Evolutionary conservation across 2,329 filamentous ascomycete species (phyloP).

Genomic region (Lachnellula hyalina): DNA sequence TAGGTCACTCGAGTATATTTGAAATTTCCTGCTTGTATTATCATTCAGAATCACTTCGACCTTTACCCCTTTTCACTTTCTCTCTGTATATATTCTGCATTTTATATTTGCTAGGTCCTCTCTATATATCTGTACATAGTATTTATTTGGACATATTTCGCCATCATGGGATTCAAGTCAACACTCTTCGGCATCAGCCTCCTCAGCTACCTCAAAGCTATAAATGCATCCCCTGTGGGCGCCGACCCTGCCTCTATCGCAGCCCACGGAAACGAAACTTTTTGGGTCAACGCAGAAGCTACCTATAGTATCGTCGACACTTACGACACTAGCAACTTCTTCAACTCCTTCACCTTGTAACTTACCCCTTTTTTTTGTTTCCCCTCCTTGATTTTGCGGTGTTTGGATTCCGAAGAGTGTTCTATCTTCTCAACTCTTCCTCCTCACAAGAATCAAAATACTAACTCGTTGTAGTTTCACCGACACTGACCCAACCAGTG

Average conservation of each 20-base stretch:
- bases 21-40: too few species aligned
- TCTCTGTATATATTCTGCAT: too few species aligned
- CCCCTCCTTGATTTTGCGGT: too few species aligned
- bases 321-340: slow-evolving; percentile 40
- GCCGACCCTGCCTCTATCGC: slow-evolving; percentile 12
- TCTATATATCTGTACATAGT: neutral
- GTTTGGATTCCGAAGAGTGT: too few species aligned
- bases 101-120: too few species aligned
- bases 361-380: too few species aligned
- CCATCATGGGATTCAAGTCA: slow-evolving; percentile 7
- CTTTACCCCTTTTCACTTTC: too few species aligned
- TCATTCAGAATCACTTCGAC: too few species aligned
- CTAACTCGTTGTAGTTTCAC: slow-evolving; percentile 20
- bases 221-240: slow-evolving; percentile 1
- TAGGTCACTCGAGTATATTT: too few species aligned
- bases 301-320: slow-evolving; percentile 30
- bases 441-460: too few species aligned
- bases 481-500: slow-evolving; percentile 56
- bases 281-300: slow-evolving; percentile 4
- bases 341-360: slow-evolving; percentile 46
- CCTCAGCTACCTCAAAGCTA: slow-evolving; percentile 6
- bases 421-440: too few species aligned
- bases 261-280: neutral
- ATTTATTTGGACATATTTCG: neutral
- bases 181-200: slow-evolving; percentile 4